A percentile compares a stretch with the other conserved stretches of the same genome.
These are phyloP conservation scores for Pseudogymnoascus sp. DNA, from an alignment of 2,329 filamentous ascomycete genomes.

Conservation along the genomic window DNA sequence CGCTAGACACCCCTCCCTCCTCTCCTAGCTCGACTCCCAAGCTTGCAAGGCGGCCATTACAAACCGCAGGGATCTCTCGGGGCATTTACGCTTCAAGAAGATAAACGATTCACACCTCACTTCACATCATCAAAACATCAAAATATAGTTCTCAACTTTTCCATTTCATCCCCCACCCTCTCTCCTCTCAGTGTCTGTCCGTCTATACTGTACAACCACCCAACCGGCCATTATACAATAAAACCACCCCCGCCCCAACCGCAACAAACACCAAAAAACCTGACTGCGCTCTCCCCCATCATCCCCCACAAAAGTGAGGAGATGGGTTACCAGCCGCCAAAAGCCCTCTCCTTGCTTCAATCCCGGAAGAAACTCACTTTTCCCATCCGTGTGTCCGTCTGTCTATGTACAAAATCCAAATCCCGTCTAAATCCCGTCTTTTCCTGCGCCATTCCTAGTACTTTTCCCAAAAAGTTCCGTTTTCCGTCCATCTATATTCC, in stretches of 20 bases:
- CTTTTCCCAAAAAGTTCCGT: too few relatives aligned
- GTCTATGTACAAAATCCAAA: background rate
- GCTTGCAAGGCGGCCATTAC: too few relatives aligned
- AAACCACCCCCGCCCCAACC: background rate
- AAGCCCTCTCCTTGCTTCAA: background rate
- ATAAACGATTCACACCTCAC: slow-evolving; percentile 38
- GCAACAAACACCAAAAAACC: background rate
- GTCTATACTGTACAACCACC: background rate
- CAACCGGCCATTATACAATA: background rate
- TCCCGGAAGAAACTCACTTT: background rate
- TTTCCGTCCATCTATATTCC: too few relatives aligned
- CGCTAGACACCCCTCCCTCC: too few relatives aligned
- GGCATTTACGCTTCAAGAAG: too few relatives aligned
- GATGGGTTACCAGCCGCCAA: background rate
- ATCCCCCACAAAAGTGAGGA: too few relatives aligned
- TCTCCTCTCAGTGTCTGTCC: background rate
- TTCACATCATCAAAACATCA: too few relatives aligned
- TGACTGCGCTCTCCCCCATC: background rate
- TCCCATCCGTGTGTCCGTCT: background rate
- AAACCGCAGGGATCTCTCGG: too few relatives aligned
- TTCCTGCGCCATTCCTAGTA: background rate
- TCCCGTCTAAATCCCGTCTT: too few relatives aligned
- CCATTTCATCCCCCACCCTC: background rate
- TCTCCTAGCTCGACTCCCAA: too few relatives aligned
- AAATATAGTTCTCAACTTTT: background rate